Evolutionary conservation across 2,329 filamentous ascomycete species (phyloP).

Genomic region (Colletotrichum australisinense): DNA sequence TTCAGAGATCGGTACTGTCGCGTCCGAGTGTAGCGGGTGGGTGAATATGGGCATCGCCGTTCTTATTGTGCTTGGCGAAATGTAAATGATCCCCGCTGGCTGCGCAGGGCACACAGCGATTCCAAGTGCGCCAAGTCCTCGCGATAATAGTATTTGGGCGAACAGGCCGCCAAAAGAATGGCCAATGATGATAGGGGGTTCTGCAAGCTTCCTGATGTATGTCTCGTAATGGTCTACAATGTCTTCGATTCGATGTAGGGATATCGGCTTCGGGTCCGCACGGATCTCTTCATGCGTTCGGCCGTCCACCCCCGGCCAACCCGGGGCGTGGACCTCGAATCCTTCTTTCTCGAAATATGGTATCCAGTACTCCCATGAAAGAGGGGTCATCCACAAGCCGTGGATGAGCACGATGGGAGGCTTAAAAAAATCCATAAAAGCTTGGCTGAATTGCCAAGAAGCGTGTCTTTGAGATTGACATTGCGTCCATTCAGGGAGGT

Average conservation of each 20-base stretch:
- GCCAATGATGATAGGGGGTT: conserved; percentile 39
- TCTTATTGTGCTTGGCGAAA: conserved; percentile 36
- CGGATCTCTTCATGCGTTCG: conserved; percentile 38
- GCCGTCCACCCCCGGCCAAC: conserved; percentile 40
- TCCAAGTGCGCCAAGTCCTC: conserved; percentile 35
- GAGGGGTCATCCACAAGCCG: conserved; percentile 40
- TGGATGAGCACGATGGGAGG: conserved; percentile 39
- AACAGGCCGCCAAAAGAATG: conserved; percentile 41
- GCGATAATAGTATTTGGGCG: conserved; percentile 37
- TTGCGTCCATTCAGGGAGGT: not conserved
- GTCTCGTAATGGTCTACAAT: conserved; percentile 38
- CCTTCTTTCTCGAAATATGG: conserved; percentile 29
- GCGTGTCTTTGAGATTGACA: not conserved
- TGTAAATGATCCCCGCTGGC: conserved; percentile 37
- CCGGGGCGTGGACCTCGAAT: conserved; percentile 39
- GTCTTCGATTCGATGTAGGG: conserved; percentile 35
- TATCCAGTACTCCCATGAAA: conserved; percentile 40
- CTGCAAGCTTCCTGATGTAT: conserved; percentile 36
- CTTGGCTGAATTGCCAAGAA: conserved; percentile 2
- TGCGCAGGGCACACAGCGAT: conserved; percentile 37
- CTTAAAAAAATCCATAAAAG: conserved; percentile 19
- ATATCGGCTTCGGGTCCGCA: conserved; percentile 32
- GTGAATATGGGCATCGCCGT: conserved; percentile 33
- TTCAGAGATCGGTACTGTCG: conserved; percentile 35
- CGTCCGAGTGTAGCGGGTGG: conserved; percentile 36